phyloP scores from a whole-genome alignment of 768 basidiomycete genomes.

The Auricularia sp. region DNA sequence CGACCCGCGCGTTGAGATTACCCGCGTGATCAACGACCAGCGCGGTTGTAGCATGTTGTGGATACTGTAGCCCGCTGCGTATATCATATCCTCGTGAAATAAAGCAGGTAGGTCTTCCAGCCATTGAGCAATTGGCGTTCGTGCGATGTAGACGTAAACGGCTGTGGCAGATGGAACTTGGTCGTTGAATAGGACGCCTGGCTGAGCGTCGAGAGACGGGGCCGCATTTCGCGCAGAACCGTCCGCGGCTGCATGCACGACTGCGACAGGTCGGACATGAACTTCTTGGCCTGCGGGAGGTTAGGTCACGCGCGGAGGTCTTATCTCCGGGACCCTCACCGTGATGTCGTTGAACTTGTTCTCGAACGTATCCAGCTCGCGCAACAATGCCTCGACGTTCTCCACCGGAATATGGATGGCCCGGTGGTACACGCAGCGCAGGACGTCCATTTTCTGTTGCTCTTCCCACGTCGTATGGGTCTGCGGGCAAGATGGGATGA shows the following conservation, averaged over 20 bases:
- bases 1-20: no score
- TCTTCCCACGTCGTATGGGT: conserved; percentile 86
- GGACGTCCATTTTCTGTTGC: conserved; percentile 87
- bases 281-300: conserved; percentile 67
- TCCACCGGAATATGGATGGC: conserved; percentile 92
- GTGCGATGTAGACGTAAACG: conserved; percentile 59
- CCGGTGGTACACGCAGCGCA: conserved; percentile 86
- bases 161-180: conserved; percentile 49
- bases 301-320: no score
- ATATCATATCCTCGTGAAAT: no score
- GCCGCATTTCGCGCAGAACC: conserved; percentile 67
- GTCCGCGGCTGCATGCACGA: conserved; percentile 93
- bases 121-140: conserved; percentile 70
- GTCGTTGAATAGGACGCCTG: conserved; percentile 29
- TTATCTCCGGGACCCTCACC: conserved; percentile 18
- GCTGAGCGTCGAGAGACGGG: conserved; percentile 53
- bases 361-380: conserved; percentile 88
- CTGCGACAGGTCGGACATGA: conserved; percentile 85
- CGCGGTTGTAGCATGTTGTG: no score
- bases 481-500: conserved; percentile 18
- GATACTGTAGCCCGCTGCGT: no score
- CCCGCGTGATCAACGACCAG: no score
- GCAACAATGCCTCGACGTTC: conserved; percentile 88
- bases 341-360: conserved; percentile 82
- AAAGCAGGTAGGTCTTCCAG: conserved; percentile 85